Evolutionary conservation across 2,329 filamentous ascomycete species (phyloP), one percentile per base, ranked within the genome.

Genomic region (Escovopsis sp.): DNA sequence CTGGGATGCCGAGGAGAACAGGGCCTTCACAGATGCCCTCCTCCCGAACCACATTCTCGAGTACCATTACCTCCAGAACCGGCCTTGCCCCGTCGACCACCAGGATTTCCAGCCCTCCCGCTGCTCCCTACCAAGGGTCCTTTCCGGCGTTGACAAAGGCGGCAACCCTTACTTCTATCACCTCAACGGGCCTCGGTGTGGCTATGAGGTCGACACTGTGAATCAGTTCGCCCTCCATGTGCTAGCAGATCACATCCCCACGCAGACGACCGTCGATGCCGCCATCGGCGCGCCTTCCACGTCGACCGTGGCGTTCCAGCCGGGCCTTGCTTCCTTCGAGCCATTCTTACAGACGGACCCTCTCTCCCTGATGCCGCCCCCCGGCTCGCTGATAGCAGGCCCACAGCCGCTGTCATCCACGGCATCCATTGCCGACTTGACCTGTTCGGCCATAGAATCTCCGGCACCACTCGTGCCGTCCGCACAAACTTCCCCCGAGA

Each of bases 31-130:
- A 25, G 21, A 25, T 9, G 1, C 21, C 7, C 43, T 48, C 23
- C 41, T 53, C 13, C 48, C 47, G 17, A 47, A 38, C 25, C 52
- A 54, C 39, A 48, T 55, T 17, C 39, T 51, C 27, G 46, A 54
- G 33, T 45, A 52, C 31, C 52, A 55, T 26, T 44, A 51, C 32
- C 47, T 39, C 18, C 42, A 46, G 26, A 45, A 41, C 29, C 43
- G 46, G 12, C 43, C 43, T 12, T 55, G 53, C 31, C 35, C 51
- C 14, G 50, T 48, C 16, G 48, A 53, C 27, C 42, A 53, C 27
- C 48, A 45, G 17, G 41, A 37, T 27, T 38, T 48, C 16, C 26
- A 48, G 9, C 43, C 47, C 15, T 39, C 46, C 16, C 48, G 42
- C 32, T 54, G 51, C 35, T 45, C 48, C 1, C 37, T 54, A 32